Evolutionary conservation across 176 grass and related monocot genomes (phyloP).

Genomic region (Urochloa ruziziensis): DNA sequence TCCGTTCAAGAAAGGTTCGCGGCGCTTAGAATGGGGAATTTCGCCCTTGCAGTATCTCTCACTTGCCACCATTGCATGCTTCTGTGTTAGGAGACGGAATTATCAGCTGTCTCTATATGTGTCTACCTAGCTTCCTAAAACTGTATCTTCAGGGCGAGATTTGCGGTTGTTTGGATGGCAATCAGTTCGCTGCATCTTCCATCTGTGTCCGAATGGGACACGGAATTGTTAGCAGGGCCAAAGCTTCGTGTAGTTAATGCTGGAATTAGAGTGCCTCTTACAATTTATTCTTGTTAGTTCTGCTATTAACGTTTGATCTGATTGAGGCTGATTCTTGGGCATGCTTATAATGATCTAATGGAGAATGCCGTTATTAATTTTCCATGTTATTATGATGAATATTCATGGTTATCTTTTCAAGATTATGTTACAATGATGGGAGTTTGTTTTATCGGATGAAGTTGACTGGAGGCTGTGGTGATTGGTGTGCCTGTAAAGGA

Average conservation of each 20-base stretch:
- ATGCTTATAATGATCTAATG: conserved; percentile 1
- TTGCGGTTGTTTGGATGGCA: neutral
- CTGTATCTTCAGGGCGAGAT: conserved; percentile 12
- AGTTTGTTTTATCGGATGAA: neutral
- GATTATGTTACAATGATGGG: neutral
- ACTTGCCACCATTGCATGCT: conserved; percentile 5
- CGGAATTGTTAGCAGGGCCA: neutral
- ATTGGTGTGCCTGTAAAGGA: neutral
- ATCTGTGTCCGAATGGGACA: neutral
- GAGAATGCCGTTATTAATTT: conserved; percentile 2
- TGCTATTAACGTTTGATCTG: neutral
- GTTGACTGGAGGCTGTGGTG: neutral
- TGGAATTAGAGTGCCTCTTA: neutral
- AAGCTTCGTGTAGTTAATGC: neutral
- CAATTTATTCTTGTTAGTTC: neutral
- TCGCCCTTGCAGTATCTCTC: neutral
- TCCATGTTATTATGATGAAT: conserved; percentile 5
- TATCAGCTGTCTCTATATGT: neutral
- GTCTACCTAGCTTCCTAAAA: neutral
- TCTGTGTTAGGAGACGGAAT: neutral
- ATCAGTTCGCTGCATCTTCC: neutral
- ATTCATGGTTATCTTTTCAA: neutral
- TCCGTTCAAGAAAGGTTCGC: neutral
- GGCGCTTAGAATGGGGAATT: neutral
- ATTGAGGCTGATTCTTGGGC: neutral